These are phyloP conservation scores for Suillus americanus DNA, from an alignment of 768 basidiomycete species.

Conservation along the genomic window DNA sequence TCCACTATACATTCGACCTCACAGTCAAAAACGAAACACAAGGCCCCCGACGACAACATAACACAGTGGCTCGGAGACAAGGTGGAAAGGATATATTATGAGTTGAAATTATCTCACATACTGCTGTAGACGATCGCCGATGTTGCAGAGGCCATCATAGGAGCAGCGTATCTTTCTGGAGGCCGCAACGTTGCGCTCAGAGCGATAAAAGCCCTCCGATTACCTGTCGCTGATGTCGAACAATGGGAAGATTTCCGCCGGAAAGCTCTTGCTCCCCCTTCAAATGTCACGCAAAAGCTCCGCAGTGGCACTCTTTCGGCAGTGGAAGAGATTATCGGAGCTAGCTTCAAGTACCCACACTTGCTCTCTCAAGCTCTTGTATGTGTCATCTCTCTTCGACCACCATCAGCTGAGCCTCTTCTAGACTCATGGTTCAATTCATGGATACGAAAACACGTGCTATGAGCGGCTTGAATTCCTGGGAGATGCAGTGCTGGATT, in stretches of 20 bases:
- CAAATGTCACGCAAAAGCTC: slow-evolving; percentile 44
- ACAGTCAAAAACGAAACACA: slow-evolving; percentile 34
- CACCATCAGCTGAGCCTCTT: slow-evolving; percentile 11
- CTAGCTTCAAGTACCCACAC: slow-evolving; percentile 59
- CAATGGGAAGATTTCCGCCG: slow-evolving; percentile 70
- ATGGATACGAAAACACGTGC: slow-evolving; percentile 52
- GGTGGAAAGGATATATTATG: slow-evolving; percentile 37
- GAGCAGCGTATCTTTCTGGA: slow-evolving; percentile 75
- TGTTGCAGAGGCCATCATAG: slow-evolving; percentile 82
- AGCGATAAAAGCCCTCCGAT: slow-evolving; percentile 60
- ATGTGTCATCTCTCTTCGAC: slow-evolving; percentile 6
- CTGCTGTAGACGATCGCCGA: slow-evolving; percentile 70
- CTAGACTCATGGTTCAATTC: slow-evolving; percentile 69
- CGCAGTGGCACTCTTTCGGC: slow-evolving; percentile 48
- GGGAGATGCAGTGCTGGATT: slow-evolving; percentile 85
- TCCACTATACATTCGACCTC: not conserved
- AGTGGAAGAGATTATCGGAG: slow-evolving; percentile 65
- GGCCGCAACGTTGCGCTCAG: slow-evolving; percentile 67
- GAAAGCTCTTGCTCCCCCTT: slow-evolving; percentile 45
- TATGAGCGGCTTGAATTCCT: slow-evolving; percentile 84
- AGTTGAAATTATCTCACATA: slow-evolving; percentile 13
- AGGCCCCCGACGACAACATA: slow-evolving; percentile 38
- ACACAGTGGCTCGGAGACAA: slow-evolving; percentile 75
- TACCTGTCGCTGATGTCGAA: slow-evolving; percentile 63
- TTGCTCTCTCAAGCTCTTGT: slow-evolving; percentile 76